Evolutionary conservation across 1,284 basidiomycete genomes (phyloP).

Genomic region (Ganoderma resinaceum): DNA sequence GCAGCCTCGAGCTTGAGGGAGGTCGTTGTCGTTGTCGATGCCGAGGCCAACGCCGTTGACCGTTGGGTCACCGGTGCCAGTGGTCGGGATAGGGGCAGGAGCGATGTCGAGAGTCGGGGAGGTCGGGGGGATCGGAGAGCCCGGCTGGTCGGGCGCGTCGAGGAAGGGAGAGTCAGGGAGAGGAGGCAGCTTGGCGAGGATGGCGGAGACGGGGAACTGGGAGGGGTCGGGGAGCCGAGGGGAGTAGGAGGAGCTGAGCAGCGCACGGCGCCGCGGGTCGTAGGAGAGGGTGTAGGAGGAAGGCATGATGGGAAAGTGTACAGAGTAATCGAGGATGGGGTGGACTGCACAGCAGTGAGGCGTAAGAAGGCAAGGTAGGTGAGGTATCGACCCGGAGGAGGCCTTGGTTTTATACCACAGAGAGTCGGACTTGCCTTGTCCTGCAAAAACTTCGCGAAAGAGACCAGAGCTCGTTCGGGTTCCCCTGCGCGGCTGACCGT

Average conservation of each 20-base stretch:
- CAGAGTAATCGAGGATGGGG: neutral
- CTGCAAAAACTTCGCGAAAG: neutral
- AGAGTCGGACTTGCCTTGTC: neutral
- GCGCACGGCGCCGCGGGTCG: neutral
- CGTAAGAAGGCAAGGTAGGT: slow-evolving; percentile 1
- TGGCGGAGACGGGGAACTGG: slow-evolving; percentile 4
- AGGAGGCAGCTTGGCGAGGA: neutral
- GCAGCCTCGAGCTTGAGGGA: neutral
- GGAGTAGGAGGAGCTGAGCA: neutral
- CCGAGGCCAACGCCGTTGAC: neutral
- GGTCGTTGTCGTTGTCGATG: neutral
- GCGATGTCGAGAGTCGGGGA: neutral
- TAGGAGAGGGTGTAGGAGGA: neutral
- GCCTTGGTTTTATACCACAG: neutral
- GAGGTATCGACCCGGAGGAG: neutral
- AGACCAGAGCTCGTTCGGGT: neutral
- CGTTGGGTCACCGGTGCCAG: too few species aligned
- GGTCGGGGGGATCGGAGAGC: neutral
- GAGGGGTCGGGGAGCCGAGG: neutral
- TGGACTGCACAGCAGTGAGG: slow-evolving; percentile 1
- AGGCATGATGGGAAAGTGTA: neutral
- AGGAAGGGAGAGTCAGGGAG: neutral
- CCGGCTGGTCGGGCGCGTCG: neutral
- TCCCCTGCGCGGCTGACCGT: neutral
- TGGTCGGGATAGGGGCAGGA: neutral